A percentile compares a stretch with the other conserved stretches of the same genome.
Evolutionary conservation across 1,284 basidiomycete genomes (phyloP).

Genomic region (Malassezia sympodialis): DNA sequence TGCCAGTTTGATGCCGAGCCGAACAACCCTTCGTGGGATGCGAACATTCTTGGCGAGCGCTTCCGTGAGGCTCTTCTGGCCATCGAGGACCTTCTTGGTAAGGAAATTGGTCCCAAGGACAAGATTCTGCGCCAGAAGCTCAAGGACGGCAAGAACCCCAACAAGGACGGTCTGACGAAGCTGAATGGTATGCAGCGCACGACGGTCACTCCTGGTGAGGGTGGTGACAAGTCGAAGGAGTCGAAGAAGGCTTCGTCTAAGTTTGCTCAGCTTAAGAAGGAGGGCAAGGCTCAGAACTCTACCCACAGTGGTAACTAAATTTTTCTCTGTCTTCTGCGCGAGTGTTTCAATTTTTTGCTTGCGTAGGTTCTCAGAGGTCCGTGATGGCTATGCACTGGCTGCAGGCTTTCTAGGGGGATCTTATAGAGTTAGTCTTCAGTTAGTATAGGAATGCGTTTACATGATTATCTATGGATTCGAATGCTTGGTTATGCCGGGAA

Average conservation of each 20-base stretch:
- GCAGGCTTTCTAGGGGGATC: background rate
- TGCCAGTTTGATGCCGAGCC: constrained; percentile 17
- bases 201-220: constrained; percentile 11
- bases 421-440: background rate
- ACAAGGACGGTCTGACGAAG: constrained; percentile 12
- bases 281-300: background rate
- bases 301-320: background rate
- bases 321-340: background rate
- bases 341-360: background rate
- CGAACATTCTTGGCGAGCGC: constrained; percentile 9
- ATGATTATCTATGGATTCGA: background rate
- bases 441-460: background rate
- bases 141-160: constrained; percentile 15
- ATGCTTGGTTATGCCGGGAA: no score
- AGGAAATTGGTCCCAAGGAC: constrained; percentile 19
- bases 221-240: constrained; percentile 12
- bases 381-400: background rate
- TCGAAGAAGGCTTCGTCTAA: constrained; percentile 1
- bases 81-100: constrained; percentile 16
- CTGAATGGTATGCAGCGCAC: background rate
- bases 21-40: constrained; percentile 5
- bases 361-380: background rate
- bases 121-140: constrained; percentile 3
- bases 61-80: constrained; percentile 1
- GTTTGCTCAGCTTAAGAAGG: background rate